These are phyloP conservation scores for Juncus inflexus DNA, from an alignment of 176 grass and related monocot species.

Conservation along the genomic window DNA sequence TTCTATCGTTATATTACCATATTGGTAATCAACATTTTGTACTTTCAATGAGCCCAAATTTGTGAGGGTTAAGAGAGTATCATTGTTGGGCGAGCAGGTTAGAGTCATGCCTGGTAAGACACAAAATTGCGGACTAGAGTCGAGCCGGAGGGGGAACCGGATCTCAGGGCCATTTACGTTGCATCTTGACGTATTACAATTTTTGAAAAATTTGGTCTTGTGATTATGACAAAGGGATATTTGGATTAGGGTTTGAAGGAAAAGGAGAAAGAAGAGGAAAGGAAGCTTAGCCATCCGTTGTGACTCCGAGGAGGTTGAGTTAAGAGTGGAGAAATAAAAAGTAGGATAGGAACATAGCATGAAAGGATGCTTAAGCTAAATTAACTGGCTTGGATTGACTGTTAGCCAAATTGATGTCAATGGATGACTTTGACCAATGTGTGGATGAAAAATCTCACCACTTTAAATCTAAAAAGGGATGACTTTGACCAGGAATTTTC, in stretches of 20 bases:
- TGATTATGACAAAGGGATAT: background rate
- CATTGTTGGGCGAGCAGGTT: slow-evolving; percentile 30
- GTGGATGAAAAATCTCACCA: too few species aligned
- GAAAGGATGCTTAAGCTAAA: too few species aligned
- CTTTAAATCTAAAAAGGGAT: too few species aligned
- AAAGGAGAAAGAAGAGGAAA: background rate
- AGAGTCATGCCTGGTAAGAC: slow-evolving; percentile 38
- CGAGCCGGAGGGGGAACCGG: slow-evolving; percentile 29
- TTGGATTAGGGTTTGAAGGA: background rate
- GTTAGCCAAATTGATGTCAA: too few species aligned
- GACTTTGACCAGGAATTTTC: background rate
- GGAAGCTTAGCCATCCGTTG: slow-evolving; percentile 14
- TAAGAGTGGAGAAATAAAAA: slow-evolving; percentile 6
- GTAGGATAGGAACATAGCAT: background rate
- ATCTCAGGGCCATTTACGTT: slow-evolving; percentile 34
- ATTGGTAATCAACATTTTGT: slow-evolving; percentile 22
- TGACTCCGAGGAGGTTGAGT: background rate
- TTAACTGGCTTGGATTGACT: too few species aligned
- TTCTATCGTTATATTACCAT: slow-evolving; percentile 1
- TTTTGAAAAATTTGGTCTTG: slow-evolving; percentile 28
- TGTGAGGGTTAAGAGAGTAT: slow-evolving; percentile 36
- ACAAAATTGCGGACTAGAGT: slow-evolving; percentile 9
- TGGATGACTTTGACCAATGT: too few species aligned
- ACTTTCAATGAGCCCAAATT: slow-evolving; percentile 35
- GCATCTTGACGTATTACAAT: slow-evolving; percentile 25